phyloP scores from a whole-genome alignment of 441 rosid species.

The Erodium texanum region DNA sequence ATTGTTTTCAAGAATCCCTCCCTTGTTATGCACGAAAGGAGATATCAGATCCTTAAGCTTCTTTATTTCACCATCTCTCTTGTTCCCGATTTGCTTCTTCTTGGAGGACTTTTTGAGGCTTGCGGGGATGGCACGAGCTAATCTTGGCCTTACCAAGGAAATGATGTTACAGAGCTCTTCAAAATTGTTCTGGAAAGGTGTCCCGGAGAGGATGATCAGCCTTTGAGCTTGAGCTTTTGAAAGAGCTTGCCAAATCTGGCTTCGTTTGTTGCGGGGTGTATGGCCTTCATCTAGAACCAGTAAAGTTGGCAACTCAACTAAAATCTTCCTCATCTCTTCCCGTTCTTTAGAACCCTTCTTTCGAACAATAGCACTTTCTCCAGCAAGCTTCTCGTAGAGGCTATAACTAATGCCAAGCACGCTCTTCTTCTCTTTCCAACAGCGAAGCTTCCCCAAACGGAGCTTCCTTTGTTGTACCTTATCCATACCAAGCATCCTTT shows the following conservation, averaged over 20 bases:
- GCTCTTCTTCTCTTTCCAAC: constrained; percentile 44
- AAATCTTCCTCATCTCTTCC: constrained; percentile 25
- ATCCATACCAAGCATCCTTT: too few relatives aligned
- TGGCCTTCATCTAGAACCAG: constrained; percentile 77
- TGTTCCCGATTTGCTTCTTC: constrained; percentile 23
- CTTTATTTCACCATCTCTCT: constrained; percentile 18
- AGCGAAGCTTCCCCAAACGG: constrained; percentile 46
- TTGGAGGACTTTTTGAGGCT: background rate
- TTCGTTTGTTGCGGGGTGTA: constrained; percentile 54
- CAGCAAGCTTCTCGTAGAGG: constrained; percentile 35
- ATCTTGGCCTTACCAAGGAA: constrained; percentile 42
- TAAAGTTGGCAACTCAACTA: constrained; percentile 45
- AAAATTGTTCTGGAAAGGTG: constrained; percentile 77
- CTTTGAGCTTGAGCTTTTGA: constrained; percentile 39
- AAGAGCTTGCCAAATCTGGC: constrained; percentile 51
- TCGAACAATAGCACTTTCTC: background rate
- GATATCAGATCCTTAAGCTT: constrained; percentile 31
- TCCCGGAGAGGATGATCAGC: constrained; percentile 69
- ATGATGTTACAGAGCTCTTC: constrained; percentile 53
- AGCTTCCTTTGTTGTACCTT: too few relatives aligned
- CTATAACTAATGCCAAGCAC: constrained; percentile 54
- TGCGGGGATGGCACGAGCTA: constrained; percentile 22
- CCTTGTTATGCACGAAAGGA: constrained; percentile 68
- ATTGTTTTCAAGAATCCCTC: constrained; percentile 37
- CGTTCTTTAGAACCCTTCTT: background rate